Conservation (phyloP, 306 rosid species). For the Gynostemma pentaphyllum region DNA sequence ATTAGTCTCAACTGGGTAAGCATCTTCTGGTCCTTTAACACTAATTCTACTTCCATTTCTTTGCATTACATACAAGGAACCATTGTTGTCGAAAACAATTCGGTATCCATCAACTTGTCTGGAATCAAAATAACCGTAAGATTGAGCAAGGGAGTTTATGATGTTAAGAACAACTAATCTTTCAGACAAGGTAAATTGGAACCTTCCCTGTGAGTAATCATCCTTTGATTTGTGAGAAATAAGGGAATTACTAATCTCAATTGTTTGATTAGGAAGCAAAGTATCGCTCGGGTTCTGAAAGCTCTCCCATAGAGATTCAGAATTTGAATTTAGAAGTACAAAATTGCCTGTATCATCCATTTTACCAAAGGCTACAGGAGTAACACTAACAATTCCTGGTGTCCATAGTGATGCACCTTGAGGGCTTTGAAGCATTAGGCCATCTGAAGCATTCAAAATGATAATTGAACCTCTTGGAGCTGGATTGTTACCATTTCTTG, state of each 20-base stretch:
- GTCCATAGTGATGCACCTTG: slow-evolving; percentile 8
- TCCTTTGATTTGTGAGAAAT: slow-evolving; percentile 21
- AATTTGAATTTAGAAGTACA: neutral
- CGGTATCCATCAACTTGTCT: neutral
- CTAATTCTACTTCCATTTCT: neutral
- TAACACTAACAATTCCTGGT: neutral
- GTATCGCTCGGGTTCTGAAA: slow-evolving; percentile 19
- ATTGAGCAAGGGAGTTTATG: neutral
- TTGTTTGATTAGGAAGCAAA: slow-evolving; percentile 19
- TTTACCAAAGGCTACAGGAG: neutral
- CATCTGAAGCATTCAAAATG: neutral
- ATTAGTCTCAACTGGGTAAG: neutral
- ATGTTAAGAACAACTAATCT: slow-evolving; percentile 15
- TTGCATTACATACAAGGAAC: neutral
- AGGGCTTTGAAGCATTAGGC: slow-evolving; percentile 5
- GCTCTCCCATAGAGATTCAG: slow-evolving; percentile 12
- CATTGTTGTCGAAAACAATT: neutral
- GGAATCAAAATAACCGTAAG: no score
- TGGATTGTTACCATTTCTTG: slow-evolving; percentile 2
- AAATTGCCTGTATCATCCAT: slow-evolving; percentile 17
- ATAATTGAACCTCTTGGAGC: slow-evolving; percentile 25
- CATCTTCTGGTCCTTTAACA: neutral
- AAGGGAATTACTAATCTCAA: slow-evolving; percentile 1
- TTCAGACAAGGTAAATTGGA: slow-evolving; percentile 1
- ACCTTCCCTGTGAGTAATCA: slow-evolving; percentile 17